A percentile compares a stretch with the other conserved stretches of the same genome.
Conservation (phyloP, 805 yeast species). For the Komagataella pseudopastoris region DNA sequence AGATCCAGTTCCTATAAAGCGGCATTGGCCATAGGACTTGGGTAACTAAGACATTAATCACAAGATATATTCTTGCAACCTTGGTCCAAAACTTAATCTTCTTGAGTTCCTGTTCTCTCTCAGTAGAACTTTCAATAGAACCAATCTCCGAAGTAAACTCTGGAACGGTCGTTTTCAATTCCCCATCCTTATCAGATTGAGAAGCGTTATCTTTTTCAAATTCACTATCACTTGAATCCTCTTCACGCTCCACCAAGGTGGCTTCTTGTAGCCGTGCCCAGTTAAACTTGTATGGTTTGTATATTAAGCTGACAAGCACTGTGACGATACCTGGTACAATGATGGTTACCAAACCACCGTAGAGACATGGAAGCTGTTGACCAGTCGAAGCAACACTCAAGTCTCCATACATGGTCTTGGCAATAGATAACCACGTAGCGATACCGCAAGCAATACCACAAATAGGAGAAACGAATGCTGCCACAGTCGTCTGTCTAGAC, state of each 20-base stretch:
- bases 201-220: neutral
- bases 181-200: neutral
- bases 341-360: conserved; percentile 20
- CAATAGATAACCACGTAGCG: conserved; percentile 19
- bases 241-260: conserved; percentile 5
- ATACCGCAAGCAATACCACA: conserved; percentile 17
- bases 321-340: conserved; percentile 19
- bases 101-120: conserved; percentile 2
- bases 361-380: conserved; percentile 20
- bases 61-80: conserved; percentile 14
- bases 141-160: neutral
- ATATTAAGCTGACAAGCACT: conserved; percentile 13
- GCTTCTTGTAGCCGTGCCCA: conserved; percentile 14
- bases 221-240: conserved; percentile 1
- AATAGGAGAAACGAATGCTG: conserved; percentile 19
- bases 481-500: conserved; percentile 14
- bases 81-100: conserved; percentile 10
- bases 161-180: neutral
- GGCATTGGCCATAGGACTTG: conserved; percentile 27
- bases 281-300: conserved; percentile 17
- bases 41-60: conserved; percentile 17
- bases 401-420: conserved; percentile 15
- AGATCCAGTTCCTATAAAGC: conserved; percentile 21
- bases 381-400: conserved; percentile 15
- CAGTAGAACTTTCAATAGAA: neutral